Evolutionary conservation across 805 yeast species (phyloP), one percentile per base, ranked within the genome.

Genomic region (Monosporozyma servazzii): DNA sequence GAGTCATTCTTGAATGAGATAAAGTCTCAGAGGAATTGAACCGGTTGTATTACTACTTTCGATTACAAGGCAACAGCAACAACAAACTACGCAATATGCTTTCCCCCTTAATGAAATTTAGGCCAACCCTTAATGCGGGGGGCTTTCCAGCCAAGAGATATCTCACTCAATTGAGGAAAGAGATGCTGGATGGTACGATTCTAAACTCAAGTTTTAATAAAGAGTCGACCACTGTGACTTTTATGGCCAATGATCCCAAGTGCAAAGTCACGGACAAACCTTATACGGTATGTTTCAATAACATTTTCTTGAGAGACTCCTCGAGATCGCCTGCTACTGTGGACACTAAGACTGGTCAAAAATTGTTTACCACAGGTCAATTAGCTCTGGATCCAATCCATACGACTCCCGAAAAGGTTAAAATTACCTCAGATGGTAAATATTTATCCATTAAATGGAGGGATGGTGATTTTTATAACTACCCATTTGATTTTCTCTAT

Each of bases 291-390:
- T 64, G 71, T 29, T 78, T 70, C 63, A 75, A 70, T 57, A 79
- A 76, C 48, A 66, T 76, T 1, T 84, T 86, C 57, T 69, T 86
- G 18, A 73, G 91, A 59, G 95, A 86, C 59, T 74, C 88, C 0
- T 81, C 88, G 46, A 78, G 13, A 55, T 54, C 57, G 5, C 36
- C 68, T 0, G 60, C 58, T 10, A 78, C 86, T 0, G 71, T 82
- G 5, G 86, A 86, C 55, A 68, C 71, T 6, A 39, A 27, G 18
- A 50, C 57, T 2, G 75, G 75, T 18, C 90, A 85, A 60, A 85
- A 83, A 61, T 60, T 75, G 29, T 81, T 83, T 65, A 76, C 84
- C n/a, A 82, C 89, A 0, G 81, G 79, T 62, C 72, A 48, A 65
- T 77, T 50, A 59, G 70, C 52, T 53, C 56, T 53, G 36, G 56